Percentiles rank a stretch among this genome's conserved stretches.
Evolutionary conservation across 345 rosid species (phyloP).

Genomic region (Kandelia obovata): DNA sequence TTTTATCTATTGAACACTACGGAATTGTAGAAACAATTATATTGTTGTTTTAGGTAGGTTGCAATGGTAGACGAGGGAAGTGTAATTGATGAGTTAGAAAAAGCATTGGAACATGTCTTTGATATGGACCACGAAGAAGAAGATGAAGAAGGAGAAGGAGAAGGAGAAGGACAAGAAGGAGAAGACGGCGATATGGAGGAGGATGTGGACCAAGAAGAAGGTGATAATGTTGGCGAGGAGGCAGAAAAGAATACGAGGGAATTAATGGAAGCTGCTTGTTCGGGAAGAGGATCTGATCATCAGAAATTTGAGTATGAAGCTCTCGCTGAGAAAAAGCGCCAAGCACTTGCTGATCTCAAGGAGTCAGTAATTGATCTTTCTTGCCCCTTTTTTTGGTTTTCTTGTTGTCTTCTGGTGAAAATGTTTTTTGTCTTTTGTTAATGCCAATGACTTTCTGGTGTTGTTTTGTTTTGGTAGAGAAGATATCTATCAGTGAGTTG

Average conservation of each 20-base stretch:
- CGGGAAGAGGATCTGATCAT: constrained; percentile 30
- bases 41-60: not conserved
- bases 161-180: not conserved
- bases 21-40: no score
- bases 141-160: not conserved
- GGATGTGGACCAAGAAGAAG: not conserved
- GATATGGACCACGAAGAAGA: not conserved
- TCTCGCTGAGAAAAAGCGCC: constrained; percentile 73
- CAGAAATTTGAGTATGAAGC: constrained; percentile 60
- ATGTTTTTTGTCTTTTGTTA: not conserved
- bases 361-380: constrained; percentile 21
- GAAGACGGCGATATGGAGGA: not conserved
- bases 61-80: constrained; percentile 1
- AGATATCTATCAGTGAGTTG: no score
- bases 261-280: constrained; percentile 28
- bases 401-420: not conserved
- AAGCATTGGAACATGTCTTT: constrained; percentile 10
- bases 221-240: constrained; percentile 20
- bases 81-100: constrained; percentile 11
- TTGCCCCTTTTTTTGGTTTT: not conserved
- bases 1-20: no score
- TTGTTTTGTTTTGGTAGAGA: no score
- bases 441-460: not conserved
- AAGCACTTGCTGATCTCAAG: constrained; percentile 39
- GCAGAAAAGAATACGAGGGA: constrained; percentile 35